Evolutionary conservation across 2,329 filamentous ascomycete genomes (phyloP), one percentile per base, ranked within the genome.

Genomic region (Curvularia verruculosa): DNA sequence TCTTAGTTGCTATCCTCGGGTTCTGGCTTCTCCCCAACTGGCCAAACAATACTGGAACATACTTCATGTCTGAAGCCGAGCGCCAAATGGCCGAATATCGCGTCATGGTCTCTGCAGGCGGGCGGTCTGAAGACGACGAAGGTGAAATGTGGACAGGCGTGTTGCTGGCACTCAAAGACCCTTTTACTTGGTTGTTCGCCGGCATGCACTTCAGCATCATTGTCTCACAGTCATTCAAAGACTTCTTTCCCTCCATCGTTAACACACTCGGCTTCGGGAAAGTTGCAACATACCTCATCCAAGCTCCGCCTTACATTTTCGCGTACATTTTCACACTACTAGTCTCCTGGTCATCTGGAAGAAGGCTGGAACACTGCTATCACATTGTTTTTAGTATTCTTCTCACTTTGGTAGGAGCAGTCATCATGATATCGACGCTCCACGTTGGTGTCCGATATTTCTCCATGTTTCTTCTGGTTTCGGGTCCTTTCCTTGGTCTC

Each of bases 101-200:
- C 6, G 45, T 61, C 12, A 41, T 63, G 3, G 55, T 68, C 2
- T 71, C 69, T 36, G 64, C 65, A 21, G 41, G 41, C n/a, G 23
- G 41, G 2, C n/a, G 18, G 28, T 26, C 29, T 6, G 49, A 52
- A 18, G 49, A 81, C 49, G 78, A 74, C 15, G 73, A 55, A 24
- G 54, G 63, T 24, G 78, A 79, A 47, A 71, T 67, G 4, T 76
- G 69, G 70, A 70, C 71, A 19, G 75, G 76, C 7, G 36, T 78
- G 8, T 66, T 64, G 54, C 68, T 73, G 26, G 76, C 75, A 6
- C 37, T 75, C 24, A 67, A 67, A 45, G 75, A 78, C 28, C 76
- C 75, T 0, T 77, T 75, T 52, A 78, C 75, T 12, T 78, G 75
- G 75, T 65, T 72, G 60, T 78, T 78, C 59, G 71, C 68, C 49